Base-by-base conservation (phyloP, 345 rosid species). In the Eucalyptus brandiana region DNA sequence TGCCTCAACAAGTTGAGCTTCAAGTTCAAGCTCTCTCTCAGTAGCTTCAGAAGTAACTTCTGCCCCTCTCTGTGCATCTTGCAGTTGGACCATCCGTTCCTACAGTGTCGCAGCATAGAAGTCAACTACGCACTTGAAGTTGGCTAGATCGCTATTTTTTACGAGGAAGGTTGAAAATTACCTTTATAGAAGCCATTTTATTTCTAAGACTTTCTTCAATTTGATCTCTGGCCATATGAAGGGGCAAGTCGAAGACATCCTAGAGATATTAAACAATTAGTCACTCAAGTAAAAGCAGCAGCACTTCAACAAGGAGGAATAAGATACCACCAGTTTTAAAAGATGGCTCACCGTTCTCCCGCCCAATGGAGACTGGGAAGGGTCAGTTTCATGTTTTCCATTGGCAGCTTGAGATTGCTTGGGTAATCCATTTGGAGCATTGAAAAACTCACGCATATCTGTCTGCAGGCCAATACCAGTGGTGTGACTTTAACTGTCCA, bases 1-100 rank as follows among this genome's bases (percentile, higher is more conserved):
- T 48, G 99, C 99, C 93, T 98, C 99, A 83, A 97, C 99, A 69
- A 98, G 97, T 93, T 98, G 99, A 89, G 99, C 99, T 95, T 97
- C 98, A 42, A 98, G 99, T 91, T 97, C 99, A 92, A 98, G 99
- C 92, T 98, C 99, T 87, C 99, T 95, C 94, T 98, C 99, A 34
- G 98, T 94, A 21, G 96, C 99, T 94, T 98, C 99, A 89, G 97
- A 94, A 88, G 99, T 95, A 88, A 98, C 97, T 72, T 95, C 96
- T 87, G 99, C 96, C 87, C 91, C 99, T 93, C 95, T 97, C 76
- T 98, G 99, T 26, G 98, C 97, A 92, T 98, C 99, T 92, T 95
- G 97, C 90, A 98, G 92, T 88, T 98, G 98, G 90, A 93, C 95
- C 99, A 98, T 95, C 44, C 95, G 95, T 90, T 94, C 98, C 98